These are phyloP conservation scores for Thermothelomyces thermophilus DNA, from an alignment of 2,329 filamentous ascomycete species.

Conservation along the genomic window DNA sequence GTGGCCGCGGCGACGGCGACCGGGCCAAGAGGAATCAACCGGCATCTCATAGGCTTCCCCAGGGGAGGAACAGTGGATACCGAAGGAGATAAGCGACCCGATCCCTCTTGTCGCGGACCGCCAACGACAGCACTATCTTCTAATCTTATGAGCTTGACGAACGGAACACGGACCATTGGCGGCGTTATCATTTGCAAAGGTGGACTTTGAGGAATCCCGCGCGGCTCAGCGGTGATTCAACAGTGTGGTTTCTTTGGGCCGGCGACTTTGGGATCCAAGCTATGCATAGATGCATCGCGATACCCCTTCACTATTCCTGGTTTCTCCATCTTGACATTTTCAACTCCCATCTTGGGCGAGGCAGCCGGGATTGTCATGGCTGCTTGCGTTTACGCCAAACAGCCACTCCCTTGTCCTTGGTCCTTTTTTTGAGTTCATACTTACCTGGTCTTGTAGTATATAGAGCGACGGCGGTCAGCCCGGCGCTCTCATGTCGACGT, in stretches of 20 bases:
- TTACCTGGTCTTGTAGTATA: conserved; percentile 17
- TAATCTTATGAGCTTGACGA: conserved; percentile 4
- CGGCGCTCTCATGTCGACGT: conserved; percentile 12
- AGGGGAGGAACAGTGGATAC: background rate
- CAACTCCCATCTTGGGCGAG: background rate
- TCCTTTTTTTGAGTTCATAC: conserved; percentile 1
- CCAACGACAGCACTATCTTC: background rate
- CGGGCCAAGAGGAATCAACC: background rate
- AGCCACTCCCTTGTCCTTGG: background rate
- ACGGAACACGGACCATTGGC: background rate
- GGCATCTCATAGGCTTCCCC: background rate
- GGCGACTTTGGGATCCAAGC: conserved; percentile 10
- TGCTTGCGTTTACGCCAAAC: background rate
- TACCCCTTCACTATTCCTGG: conserved; percentile 11
- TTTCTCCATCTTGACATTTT: background rate
- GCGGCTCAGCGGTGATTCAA: background rate
- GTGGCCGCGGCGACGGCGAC: background rate
- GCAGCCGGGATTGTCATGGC: background rate
- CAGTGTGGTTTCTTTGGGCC: background rate
- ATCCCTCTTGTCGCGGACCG: background rate
- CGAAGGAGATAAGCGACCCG: background rate
- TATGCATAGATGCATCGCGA: conserved; percentile 14
- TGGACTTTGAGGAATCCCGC: background rate
- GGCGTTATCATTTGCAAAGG: conserved; percentile 1
- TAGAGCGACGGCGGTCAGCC: conserved; percentile 16